Conservation (phyloP, 108 stramenopile species). For the Cyclotella kingstonii region DNA sequence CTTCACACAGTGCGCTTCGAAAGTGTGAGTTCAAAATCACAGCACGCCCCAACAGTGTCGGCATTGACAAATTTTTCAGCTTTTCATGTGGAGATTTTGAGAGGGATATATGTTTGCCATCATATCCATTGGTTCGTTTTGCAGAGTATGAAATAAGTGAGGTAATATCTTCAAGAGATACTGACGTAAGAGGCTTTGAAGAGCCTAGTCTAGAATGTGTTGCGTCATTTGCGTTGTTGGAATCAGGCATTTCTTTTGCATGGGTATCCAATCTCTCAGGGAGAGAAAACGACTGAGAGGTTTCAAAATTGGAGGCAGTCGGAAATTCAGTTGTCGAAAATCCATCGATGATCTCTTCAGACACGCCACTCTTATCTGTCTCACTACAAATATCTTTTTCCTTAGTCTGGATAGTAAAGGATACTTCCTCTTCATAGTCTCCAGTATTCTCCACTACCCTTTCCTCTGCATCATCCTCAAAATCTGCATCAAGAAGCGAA, state of each 20-base stretch:
- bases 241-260: too few relatives aligned
- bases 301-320: too few relatives aligned
- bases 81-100: slow-evolving; percentile 4
- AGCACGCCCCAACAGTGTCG: slow-evolving; percentile 45
- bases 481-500: slow-evolving; percentile 26
- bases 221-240: not conserved
- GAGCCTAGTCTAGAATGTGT: slow-evolving; percentile 8
- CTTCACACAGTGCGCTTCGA: slow-evolving; percentile 52
- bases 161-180: not conserved
- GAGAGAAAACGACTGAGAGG: too few relatives aligned
- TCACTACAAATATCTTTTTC: slow-evolving; percentile 10
- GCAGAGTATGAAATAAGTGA: slow-evolving; percentile 7
- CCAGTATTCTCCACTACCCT: not conserved
- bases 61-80: not conserved
- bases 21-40: slow-evolving; percentile 50
- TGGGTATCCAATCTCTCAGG: too few relatives aligned
- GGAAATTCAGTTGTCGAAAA: too few relatives aligned
- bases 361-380: too few relatives aligned
- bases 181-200: not conserved
- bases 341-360: too few relatives aligned
- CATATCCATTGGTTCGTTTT: slow-evolving; percentile 29
- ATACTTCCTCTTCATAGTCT: slow-evolving; percentile 23
- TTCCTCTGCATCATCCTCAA: slow-evolving; percentile 13
- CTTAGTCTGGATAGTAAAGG: slow-evolving; percentile 14
- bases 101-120: not conserved